Evolutionary conservation across 768 basidiomycete species (phyloP).

Genomic region (Suillus hirtellus): DNA sequence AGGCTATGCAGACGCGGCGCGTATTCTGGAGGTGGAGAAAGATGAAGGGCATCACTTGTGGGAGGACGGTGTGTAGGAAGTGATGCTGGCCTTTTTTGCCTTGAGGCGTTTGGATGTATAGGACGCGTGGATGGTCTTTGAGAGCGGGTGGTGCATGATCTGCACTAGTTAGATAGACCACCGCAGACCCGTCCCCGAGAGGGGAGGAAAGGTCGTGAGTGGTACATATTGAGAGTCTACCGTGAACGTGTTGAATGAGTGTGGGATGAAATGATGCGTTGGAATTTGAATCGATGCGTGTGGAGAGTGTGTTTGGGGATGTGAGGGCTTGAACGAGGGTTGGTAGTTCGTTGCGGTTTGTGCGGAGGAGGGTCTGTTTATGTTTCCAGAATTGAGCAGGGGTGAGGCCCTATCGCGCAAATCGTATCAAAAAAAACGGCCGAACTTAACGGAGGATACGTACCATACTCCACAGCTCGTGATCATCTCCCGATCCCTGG

Average conservation of each 20-base stretch:
- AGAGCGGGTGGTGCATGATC: constrained; percentile 2
- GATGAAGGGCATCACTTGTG: constrained; percentile 50
- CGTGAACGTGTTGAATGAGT: constrained; percentile 32
- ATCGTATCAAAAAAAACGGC: neutral
- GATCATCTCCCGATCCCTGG: constrained; percentile 94
- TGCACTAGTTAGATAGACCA: constrained; percentile 19
- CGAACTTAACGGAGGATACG: constrained; percentile 12
- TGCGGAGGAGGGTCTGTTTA: constrained; percentile 45
- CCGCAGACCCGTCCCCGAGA: constrained; percentile 12
- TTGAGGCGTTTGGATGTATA: constrained; percentile 30
- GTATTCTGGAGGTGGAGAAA: constrained; percentile 37
- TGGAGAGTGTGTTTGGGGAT: neutral
- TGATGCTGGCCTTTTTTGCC: constrained; percentile 57
- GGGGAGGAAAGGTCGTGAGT: constrained; percentile 28
- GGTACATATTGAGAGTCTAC: constrained; percentile 43
- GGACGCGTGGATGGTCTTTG: constrained; percentile 10
- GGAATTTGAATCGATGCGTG: neutral
- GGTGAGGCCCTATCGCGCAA: constrained; percentile 61
- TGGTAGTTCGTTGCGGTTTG: constrained; percentile 51
- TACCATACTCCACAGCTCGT: constrained; percentile 87
- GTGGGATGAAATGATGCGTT: constrained; percentile 1
- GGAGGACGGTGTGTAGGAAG: constrained; percentile 51
- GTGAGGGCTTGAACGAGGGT: constrained; percentile 23
- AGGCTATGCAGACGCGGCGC: constrained; percentile 47
- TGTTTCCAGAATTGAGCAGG: constrained; percentile 73